phyloP scores from a whole-genome alignment of 2,329 filamentous ascomycete genomes.

The Dactylellina sp. region DNA sequence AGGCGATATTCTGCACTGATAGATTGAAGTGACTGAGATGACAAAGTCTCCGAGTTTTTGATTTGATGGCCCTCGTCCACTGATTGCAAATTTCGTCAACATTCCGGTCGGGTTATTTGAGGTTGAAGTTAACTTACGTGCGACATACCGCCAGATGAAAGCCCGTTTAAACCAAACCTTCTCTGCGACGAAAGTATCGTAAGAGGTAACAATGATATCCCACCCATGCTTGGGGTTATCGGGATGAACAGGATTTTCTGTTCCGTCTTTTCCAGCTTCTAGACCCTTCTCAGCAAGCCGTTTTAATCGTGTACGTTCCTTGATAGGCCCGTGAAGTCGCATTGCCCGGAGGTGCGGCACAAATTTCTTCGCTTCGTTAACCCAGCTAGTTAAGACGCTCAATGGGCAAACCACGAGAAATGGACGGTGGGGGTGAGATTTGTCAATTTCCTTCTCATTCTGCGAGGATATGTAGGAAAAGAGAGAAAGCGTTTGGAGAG shows the following conservation, averaged over 20 bases:
- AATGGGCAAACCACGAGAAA: conserved; percentile 86
- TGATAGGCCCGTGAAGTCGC: conserved; percentile 78
- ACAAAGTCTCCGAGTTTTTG: conserved; percentile 85
- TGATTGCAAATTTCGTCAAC: conserved; percentile 69
- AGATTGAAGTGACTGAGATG: conserved; percentile 81
- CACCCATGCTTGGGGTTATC: conserved; percentile 75
- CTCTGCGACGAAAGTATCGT: conserved; percentile 53
- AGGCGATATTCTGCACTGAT: conserved; percentile 85
- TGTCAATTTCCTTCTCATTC: conserved; percentile 68
- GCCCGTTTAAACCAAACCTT: conserved; percentile 67
- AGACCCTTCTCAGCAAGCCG: conserved; percentile 66
- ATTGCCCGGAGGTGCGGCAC: conserved; percentile 77
- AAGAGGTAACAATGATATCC: conserved; percentile 61
- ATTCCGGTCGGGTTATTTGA: conserved; percentile 65
- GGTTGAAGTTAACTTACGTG: conserved; percentile 71
- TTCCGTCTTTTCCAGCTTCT: conserved; percentile 65
- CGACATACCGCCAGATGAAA: conserved; percentile 69
- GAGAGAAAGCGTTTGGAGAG: conserved; percentile 93
- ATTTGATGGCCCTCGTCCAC: conserved; percentile 96
- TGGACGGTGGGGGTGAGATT: conserved; percentile 77
- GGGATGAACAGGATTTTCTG: conserved; percentile 72
- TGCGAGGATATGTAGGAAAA: conserved; percentile 74
- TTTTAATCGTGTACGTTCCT: conserved; percentile 72
- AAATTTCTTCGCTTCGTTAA: conserved; percentile 90
- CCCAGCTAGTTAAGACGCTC: conserved; percentile 95